A percentile compares a stretch with the other conserved stretches of the same genome.
These are phyloP conservation scores for Metschnikowia proteae DNA, from an alignment of 805 yeast genomes.

Conservation along the genomic window DNA sequence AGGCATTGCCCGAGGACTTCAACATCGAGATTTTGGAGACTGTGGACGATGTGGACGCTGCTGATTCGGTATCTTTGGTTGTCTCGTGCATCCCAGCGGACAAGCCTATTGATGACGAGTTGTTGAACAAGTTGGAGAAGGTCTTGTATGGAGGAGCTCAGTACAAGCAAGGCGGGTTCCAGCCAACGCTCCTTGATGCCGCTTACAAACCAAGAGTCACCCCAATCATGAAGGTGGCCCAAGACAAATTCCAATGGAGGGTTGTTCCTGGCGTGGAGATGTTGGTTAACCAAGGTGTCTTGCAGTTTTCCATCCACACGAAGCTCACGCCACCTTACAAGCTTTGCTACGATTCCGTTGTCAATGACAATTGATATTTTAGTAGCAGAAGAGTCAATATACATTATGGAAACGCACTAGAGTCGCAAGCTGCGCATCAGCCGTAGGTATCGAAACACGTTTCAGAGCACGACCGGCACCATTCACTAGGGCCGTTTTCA, in stretches of 20 bases:
- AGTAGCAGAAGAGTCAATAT: not conserved
- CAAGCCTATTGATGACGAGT: conserved; percentile 53
- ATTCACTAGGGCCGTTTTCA: too few species aligned
- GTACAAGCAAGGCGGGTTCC: conserved; percentile 32
- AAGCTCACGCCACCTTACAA: conserved; percentile 61
- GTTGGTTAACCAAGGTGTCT: conserved; percentile 90
- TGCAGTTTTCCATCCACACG: conserved; percentile 78
- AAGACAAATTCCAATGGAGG: conserved; percentile 61
- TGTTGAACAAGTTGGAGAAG: conserved; percentile 47
- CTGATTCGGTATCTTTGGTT: conserved; percentile 52
- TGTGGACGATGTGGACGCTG: conserved; percentile 40
- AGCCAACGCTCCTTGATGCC: conserved; percentile 75
- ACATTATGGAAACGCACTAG: too few species aligned
- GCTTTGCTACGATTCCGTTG: conserved; percentile 60
- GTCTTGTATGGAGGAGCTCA: conserved; percentile 41
- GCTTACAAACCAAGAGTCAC: conserved; percentile 90
- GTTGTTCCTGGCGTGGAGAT: conserved; percentile 88
- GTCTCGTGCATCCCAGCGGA: conserved; percentile 87
- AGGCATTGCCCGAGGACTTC: conserved; percentile 56
- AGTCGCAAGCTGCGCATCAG: too few species aligned
- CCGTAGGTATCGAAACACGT: too few species aligned
- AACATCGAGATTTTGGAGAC: conserved; percentile 57
- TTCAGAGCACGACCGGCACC: too few species aligned
- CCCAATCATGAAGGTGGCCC: conserved; percentile 78
- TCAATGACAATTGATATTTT: conserved; percentile 15